Percentiles rank a stretch among this genome's conserved stretches.
Conservation (phyloP, 805 yeast genomes). For the Lachancea mirantina region DNA sequence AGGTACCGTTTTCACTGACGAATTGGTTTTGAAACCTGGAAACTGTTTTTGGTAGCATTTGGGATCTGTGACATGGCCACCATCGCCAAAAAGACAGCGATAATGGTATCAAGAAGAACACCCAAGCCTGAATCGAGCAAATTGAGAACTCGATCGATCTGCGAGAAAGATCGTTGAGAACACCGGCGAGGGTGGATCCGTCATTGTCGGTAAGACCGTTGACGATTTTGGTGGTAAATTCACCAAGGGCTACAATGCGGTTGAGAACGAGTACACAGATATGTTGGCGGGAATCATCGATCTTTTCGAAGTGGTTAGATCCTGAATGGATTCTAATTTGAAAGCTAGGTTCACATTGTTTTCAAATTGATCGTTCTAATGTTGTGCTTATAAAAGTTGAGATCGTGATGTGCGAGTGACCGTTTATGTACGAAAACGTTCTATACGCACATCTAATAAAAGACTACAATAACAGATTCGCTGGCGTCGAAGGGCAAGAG, state of each 20-base stretch:
- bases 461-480: too few species aligned
- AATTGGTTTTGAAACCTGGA: conserved; percentile 87
- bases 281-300: conserved; percentile 98
- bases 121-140: conserved; percentile 85
- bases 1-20: conserved; percentile 81
- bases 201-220: conserved; percentile 80
- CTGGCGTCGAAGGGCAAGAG: too few species aligned
- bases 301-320: conserved; percentile 96
- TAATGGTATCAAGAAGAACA: conserved; percentile 74
- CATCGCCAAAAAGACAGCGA: conserved; percentile 96
- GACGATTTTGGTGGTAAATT: conserved; percentile 56
- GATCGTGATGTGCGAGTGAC: too few species aligned
- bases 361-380: too few species aligned
- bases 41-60: too few species aligned
- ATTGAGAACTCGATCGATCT: conserved; percentile 83
- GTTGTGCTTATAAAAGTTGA: too few species aligned
- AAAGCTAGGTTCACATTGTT: too few species aligned
- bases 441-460: too few species aligned
- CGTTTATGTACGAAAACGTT: too few species aligned
- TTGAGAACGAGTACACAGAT: conserved; percentile 89
- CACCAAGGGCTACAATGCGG: conserved; percentile 85
- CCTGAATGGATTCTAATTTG: too few species aligned
- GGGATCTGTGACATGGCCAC: conserved; percentile 90
- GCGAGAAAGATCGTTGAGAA: conserved; percentile 93
- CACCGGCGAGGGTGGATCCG: conserved; percentile 97